Evolutionary conservation across 148 eudicot genomes (phyloP), one percentile per base, ranked within the genome.

Genomic region (Beta vulgaris): DNA sequence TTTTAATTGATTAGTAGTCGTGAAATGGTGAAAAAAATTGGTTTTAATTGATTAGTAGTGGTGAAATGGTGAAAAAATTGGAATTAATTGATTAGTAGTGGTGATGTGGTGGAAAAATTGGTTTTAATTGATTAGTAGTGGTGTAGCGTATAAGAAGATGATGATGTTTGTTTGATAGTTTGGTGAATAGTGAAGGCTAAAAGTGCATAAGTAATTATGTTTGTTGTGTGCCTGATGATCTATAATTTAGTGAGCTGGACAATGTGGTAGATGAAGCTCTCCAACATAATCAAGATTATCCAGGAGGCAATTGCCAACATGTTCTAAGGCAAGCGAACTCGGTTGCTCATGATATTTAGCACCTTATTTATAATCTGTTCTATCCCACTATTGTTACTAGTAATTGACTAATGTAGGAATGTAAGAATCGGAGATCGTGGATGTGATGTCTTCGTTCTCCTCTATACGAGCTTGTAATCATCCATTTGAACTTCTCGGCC

Each of bases 291-390:
- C 34, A 67, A 67, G 66, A 68, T 67, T 54, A 54, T 55, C 78
- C 7, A 16, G 73, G 66, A 32, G 73, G 40, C 65, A 32, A 53
- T 43, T 29, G 42, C 69, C 59, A n/a, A 46, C 69, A 62, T 68
- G 51, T 43, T 58, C 42, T 28, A 57, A 76, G 79, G 79, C 79
- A 76, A 76, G 79, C 79, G 23, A 75, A 64, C 77, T 75, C 18
- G 77, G 77, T 65, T 75, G 61, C 44, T 62, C 25, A 51, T 75
- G 71, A 31, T 25, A 3, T 67, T 42, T 40, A 40, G 39, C 68
- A 64, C 44, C n/a, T 36, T 64, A 16, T 32, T 21, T 35, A 19
- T 21, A n/a, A n/a, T n/a, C n/a, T n/a, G n/a, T 37, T 4, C 9
- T 34, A 35, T 21, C 0, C 51, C 46, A 11, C 71, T 67, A n/a